Evolutionary conservation across 1,284 basidiomycete species (phyloP), one percentile per base, ranked within the genome.

Genomic region (Xerocomus minutiporus): DNA sequence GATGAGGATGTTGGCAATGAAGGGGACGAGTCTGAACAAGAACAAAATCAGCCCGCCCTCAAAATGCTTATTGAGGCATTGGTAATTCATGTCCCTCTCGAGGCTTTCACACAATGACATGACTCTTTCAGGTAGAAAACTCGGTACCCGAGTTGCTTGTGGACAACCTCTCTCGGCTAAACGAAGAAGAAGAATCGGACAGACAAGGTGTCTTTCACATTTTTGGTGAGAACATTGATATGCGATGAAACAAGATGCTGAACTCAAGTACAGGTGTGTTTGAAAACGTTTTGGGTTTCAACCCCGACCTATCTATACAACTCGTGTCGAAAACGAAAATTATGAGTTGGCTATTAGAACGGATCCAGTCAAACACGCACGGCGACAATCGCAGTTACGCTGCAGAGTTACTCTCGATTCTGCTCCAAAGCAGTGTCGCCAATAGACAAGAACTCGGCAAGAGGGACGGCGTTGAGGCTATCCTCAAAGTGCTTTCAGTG

Each of bases 1-100:
- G 96, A 99, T 62, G 96, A 98, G 67, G 96, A 99, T 64, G 91
- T 93, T 2, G 87, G 91, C 2, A 86, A 88, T 38, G 88, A 87
- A 52, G 81, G 73, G 6, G 86, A 83, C 13, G 85, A 87, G n/a
- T 82, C 82, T 4, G 81, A 76, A 15, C 81, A 82, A 47, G 81
- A 84, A 48, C 78, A 77, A n/a, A 76, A 79, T n/a, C 81, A 85
- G 55, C 80, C 79, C 26, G 82, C 83, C 2, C 71, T 95, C 62
- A 91, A 86, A 59, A 73, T 79, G 54, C 74, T 96, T 1, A 80
- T 92, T 38, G 82, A 88, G 51, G 78, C 79, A 50, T 70, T 95
- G 73, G 91, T 93, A 65, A 64, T 85, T 77, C 38, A 20, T 5
- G 23, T 44, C 46, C 5, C 28, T 53, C 40, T 34, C 17, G 7